phyloP scores from a whole-genome alignment of 768 basidiomycete genomes.

The Piloderma croceum region DNA sequence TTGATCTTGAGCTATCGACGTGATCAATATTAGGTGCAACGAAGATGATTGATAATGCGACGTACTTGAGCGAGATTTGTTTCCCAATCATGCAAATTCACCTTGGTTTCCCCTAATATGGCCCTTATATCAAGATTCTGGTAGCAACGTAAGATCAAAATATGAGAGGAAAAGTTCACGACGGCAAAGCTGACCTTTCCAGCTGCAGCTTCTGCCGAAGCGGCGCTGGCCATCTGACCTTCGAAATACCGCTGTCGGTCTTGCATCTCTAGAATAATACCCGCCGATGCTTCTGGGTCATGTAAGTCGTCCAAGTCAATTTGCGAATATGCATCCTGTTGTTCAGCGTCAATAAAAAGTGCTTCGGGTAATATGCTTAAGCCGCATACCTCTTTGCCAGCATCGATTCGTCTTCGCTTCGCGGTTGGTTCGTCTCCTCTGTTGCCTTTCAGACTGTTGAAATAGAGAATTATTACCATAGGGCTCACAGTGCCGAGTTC shows the following conservation, averaged over 20 bases:
- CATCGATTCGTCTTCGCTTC: conserved; percentile 55
- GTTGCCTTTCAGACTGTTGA: conserved; percentile 4
- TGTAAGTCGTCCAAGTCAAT: conserved; percentile 86
- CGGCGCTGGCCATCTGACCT: conserved; percentile 40
- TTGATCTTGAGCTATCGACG: conserved; percentile 57
- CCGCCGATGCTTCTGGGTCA: conserved; percentile 55
- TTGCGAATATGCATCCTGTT: conserved; percentile 39
- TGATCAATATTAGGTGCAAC: background rate
- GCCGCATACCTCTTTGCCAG: conserved; percentile 35
- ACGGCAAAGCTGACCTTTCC: conserved; percentile 25
- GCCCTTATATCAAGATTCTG: conserved; percentile 43
- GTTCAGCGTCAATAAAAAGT: background rate
- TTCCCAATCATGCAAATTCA: conserved; percentile 53
- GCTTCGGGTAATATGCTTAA: background rate
- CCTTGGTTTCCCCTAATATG: conserved; percentile 43
- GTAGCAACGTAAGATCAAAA: conserved; percentile 4
- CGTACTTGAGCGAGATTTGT: conserved; percentile 50
- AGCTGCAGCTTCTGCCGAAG: conserved; percentile 23
- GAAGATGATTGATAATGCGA: conserved; percentile 1
- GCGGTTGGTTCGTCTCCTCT: conserved; percentile 53
- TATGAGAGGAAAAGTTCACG: background rate
- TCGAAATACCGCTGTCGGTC: conserved; percentile 82
- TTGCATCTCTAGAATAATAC: conserved; percentile 83
- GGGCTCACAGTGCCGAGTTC: conserved; percentile 66
- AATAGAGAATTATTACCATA: conserved; percentile 4